phyloP scores from a whole-genome alignment of 441 rosid species.

The Dalechampia spathulata region DNA sequence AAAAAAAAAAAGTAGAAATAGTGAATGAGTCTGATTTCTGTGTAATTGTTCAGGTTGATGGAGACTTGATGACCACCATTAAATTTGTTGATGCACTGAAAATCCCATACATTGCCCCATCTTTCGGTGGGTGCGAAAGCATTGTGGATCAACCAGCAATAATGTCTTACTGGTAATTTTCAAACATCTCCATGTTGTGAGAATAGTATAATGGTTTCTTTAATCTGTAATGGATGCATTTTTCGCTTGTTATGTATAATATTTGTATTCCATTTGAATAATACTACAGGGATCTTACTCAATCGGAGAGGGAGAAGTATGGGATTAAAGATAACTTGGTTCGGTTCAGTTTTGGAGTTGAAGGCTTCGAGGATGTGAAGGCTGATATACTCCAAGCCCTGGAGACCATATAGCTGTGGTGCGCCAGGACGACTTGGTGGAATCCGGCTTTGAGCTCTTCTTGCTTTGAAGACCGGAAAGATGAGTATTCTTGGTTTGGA shows the following conservation, averaged over 20 bases:
- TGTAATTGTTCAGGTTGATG: conserved; percentile 47
- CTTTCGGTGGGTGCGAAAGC: conserved; percentile 97
- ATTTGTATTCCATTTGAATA: not conserved
- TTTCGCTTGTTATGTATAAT: not conserved
- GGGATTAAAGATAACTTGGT: conserved; percentile 90
- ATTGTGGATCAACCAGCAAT: conserved; percentile 96
- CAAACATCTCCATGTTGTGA: not conserved
- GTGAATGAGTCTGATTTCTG: conserved; percentile 2
- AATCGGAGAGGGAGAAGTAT: conserved; percentile 57
- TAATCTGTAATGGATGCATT: too few relatives aligned
- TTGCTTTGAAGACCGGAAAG: too few relatives aligned
- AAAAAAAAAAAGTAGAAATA: too few relatives aligned
- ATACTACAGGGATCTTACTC: conserved; percentile 73
- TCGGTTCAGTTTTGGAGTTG: conserved; percentile 88
- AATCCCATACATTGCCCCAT: conserved; percentile 96
- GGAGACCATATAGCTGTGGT: conserved; percentile 35
- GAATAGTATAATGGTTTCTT: too few relatives aligned
- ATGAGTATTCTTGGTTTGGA: conserved; percentile 19
- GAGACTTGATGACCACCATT: conserved; percentile 58
- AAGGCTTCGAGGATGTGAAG: conserved; percentile 80
- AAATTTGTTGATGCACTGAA: conserved; percentile 80
- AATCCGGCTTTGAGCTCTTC: too few relatives aligned
- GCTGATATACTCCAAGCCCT: conserved; percentile 87
- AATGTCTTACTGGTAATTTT: conserved; percentile 84
- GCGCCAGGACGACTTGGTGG: not conserved